Evolutionary conservation across 352 stramenopile genomes (phyloP), one percentile per base, ranked within the genome.

Genomic region (Phytopythium kandeliae): DNA sequence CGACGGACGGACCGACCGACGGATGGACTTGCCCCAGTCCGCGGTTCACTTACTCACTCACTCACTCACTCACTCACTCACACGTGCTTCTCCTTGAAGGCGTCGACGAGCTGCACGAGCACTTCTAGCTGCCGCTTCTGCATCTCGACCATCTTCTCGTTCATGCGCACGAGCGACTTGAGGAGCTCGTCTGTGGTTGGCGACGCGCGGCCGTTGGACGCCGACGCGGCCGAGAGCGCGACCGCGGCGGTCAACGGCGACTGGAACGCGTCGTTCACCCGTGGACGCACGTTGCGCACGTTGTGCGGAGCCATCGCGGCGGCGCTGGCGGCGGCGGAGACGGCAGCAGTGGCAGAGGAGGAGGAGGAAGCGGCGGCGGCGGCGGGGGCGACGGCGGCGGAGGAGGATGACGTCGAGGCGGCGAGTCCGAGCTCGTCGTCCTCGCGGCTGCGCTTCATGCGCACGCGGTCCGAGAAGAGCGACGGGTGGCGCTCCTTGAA

Each of bases 401-500:
- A 3, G 4, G 40, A 2, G 36, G 25, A 26, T 11, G 44, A 4
- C 1, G 25, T 13, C 4, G 13, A 19, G 43, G 25, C 10, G 3
- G 45, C 21, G 1, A 41, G n/a, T 19, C 44, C 47, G 33, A 52
- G 47, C 19, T 52, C 47, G 3, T 52, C 47, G 7, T 52, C 47
- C 19, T 52, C 47, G 31, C 47, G 47, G 33, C 47, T 31, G 47
- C 47, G 47, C 47, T 52, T 52, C 28, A 33, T 21, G 21, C 47
- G 47, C 34, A 44, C 47, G 47, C 47, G 47, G 28, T 52, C 47
- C n/a, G 47, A 52, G 33, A 52, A 52, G 31, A 52, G 31, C 31
- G 34, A n/a, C 31, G 47, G 47, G 21, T 52, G 47, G n/a, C 46
- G 46, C 46, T 51, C 46, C 46, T 51, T 51, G 46, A 51, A 51